These are phyloP conservation scores for Juglanconis sp. DNA, from an alignment of 2,329 filamentous ascomycete species.

Conservation along the genomic window DNA sequence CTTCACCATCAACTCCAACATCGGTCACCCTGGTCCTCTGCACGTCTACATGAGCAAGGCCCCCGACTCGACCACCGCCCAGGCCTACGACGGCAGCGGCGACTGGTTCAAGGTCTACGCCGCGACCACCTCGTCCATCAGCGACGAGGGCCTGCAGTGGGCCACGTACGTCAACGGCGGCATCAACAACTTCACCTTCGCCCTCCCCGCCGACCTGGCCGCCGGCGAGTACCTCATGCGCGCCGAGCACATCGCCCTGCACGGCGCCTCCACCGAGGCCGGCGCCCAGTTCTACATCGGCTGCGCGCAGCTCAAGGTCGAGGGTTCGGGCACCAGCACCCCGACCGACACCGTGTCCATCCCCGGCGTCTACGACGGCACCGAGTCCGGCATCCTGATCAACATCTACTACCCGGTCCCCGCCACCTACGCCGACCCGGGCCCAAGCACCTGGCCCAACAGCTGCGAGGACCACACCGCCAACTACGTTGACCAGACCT, in stretches of 20 bases:
- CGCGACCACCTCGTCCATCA: slow-evolving; percentile 28
- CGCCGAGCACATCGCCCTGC: slow-evolving; percentile 38
- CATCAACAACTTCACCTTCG: slow-evolving; percentile 33
- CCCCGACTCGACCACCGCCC: slow-evolving; percentile 29
- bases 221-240: slow-evolving; percentile 40
- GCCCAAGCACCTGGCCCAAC: slow-evolving; percentile 32
- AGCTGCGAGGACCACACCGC: slow-evolving; percentile 35
- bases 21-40: slow-evolving; percentile 37
- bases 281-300: slow-evolving; percentile 37
- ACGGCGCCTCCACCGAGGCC: slow-evolving; percentile 31
- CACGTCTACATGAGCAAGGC: slow-evolving; percentile 36
- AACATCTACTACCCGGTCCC: slow-evolving; percentile 34
- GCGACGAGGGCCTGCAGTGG: slow-evolving; percentile 29
- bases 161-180: slow-evolving; percentile 27
- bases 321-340: slow-evolving; percentile 28
- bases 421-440: slow-evolving; percentile 30
- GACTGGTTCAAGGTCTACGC: slow-evolving; percentile 38
- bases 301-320: slow-evolving; percentile 33
- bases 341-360: slow-evolving; percentile 29
- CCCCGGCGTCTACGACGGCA: slow-evolving; percentile 31
- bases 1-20: slow-evolving; percentile 34
- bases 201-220: slow-evolving; percentile 27
- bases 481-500: slow-evolving; percentile 31
- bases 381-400: slow-evolving; percentile 32
- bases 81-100: slow-evolving; percentile 31